These are phyloP conservation scores for Auxenochlorella protothecoides DNA, from an alignment of 139 green algal genomes.

Conservation along the genomic window DNA sequence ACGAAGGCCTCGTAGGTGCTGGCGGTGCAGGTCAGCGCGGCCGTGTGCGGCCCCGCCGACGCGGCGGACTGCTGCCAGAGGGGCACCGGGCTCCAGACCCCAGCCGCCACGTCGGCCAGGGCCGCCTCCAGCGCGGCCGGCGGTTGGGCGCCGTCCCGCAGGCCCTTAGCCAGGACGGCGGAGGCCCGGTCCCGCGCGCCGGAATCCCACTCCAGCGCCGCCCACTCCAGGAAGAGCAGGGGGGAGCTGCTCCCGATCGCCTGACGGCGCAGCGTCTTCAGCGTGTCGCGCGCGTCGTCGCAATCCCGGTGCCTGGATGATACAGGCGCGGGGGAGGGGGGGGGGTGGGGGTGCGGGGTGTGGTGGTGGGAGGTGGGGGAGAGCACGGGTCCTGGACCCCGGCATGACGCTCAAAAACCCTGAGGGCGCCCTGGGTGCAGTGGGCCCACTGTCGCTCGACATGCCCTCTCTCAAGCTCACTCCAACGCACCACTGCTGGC, in stretches of 20 bases:
- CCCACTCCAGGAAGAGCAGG: slow-evolving; percentile 67
- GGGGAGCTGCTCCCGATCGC: slow-evolving; percentile 43
- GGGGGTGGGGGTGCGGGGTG: background rate
- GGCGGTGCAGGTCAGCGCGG: slow-evolving; percentile 2
- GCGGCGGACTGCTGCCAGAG: background rate
- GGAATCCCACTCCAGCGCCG: slow-evolving; percentile 45
- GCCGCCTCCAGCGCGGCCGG: slow-evolving; percentile 1
- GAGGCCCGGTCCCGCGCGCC: slow-evolving; percentile 48
- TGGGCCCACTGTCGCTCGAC: too few species aligned
- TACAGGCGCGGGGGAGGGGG: background rate
- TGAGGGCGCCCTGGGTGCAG: background rate
- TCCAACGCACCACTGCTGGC: slow-evolving; percentile 53
- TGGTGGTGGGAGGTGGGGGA: background rate
- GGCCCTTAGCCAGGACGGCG: slow-evolving; percentile 45
- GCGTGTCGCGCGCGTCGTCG: slow-evolving; percentile 75
- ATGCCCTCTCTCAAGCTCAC: too few species aligned
- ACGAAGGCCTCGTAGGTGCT: slow-evolving; percentile 10
- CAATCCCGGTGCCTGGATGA: slow-evolving; percentile 27
- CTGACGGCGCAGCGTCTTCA: slow-evolving; percentile 76
- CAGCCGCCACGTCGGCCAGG: background rate
- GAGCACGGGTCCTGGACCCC: background rate
- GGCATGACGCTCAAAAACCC: background rate
- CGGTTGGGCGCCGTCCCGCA: slow-evolving; percentile 42
- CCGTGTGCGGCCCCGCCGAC: background rate
- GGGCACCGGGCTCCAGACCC: background rate